These are phyloP conservation scores for Penicillium diatomitis DNA, from an alignment of 495 filamentous ascomycete species.

Conservation along the genomic window DNA sequence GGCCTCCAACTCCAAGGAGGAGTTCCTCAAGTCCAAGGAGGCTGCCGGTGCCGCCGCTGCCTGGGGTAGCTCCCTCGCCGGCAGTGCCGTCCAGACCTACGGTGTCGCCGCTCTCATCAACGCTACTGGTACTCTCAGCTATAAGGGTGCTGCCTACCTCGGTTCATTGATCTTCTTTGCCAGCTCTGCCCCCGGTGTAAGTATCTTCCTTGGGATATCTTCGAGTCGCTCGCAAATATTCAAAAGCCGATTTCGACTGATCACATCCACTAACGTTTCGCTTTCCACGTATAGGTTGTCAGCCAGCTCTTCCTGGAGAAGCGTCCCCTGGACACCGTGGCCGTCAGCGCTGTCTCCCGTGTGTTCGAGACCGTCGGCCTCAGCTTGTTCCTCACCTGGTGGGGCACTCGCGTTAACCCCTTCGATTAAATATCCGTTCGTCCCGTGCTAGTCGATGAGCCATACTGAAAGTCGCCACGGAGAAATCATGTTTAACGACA, in stretches of 20 bases:
- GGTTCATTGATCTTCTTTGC: constrained; percentile 87
- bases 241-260: neutral
- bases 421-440: constrained; percentile 44
- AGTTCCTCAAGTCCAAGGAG: constrained; percentile 90
- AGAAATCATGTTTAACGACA: neutral
- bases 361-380: constrained; percentile 90
- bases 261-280: neutral
- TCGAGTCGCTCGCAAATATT: neutral
- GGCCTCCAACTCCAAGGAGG: constrained; percentile 86
- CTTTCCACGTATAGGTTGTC: constrained; percentile 53
- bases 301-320: constrained; percentile 83
- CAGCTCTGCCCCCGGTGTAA: constrained; percentile 76
- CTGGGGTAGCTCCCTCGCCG: constrained; percentile 82
- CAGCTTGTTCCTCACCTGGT: constrained; percentile 88
- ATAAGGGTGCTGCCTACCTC: constrained; percentile 94
- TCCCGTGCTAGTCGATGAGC: neutral
- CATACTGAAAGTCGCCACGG: neutral
- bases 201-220: constrained; percentile 20
- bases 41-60: constrained; percentile 77
- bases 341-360: constrained; percentile 71
- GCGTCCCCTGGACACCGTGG: constrained; percentile 80
- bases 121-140: constrained; percentile 84
- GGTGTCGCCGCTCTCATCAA: constrained; percentile 94
- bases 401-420: constrained; percentile 88
- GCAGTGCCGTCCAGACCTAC: constrained; percentile 85